These are phyloP conservation scores for Zymoseptoria pseudotritici DNA, from an alignment of 2,329 filamentous ascomycete genomes.

Conservation along the genomic window DNA sequence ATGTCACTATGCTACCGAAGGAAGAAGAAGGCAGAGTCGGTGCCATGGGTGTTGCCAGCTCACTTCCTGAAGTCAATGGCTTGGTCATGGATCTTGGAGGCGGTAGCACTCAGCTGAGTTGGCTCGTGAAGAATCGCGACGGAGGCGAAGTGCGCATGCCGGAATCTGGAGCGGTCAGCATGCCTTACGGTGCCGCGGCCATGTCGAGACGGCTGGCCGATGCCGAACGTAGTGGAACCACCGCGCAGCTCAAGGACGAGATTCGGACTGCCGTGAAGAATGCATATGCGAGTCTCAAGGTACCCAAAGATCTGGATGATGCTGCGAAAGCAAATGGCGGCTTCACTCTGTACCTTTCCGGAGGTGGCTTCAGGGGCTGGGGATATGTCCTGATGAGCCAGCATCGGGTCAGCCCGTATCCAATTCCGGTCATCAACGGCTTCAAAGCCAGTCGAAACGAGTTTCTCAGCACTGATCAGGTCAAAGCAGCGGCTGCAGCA, in stretches of 20 bases:
- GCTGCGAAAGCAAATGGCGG: slow-evolving; percentile 40
- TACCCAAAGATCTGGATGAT: slow-evolving; percentile 48
- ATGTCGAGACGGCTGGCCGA: slow-evolving; percentile 49
- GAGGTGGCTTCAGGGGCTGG: slow-evolving; percentile 85
- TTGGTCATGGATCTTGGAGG: slow-evolving; percentile 84
- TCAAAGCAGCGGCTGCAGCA: slow-evolving; percentile 35
- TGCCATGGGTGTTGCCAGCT: slow-evolving; percentile 73
- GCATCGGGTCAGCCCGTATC: slow-evolving; percentile 67
- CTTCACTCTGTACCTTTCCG: slow-evolving; percentile 74
- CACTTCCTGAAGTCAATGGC: slow-evolving; percentile 61
- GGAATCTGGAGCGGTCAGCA: slow-evolving; percentile 52
- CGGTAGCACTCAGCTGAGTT: slow-evolving; percentile 60
- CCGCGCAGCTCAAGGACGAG: slow-evolving; percentile 38
- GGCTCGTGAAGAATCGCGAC: slow-evolving; percentile 46
- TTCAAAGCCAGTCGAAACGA: slow-evolving; percentile 58
- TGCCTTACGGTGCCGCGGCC: slow-evolving; percentile 65
- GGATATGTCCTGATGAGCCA: slow-evolving; percentile 81
- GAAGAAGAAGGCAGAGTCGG: slow-evolving; percentile 77
- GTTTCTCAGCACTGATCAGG: slow-evolving; percentile 51
- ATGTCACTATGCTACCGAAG: slow-evolving; percentile 66
- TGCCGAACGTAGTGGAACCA: slow-evolving; percentile 33
- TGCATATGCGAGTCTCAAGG: slow-evolving; percentile 37
- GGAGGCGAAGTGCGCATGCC: slow-evolving; percentile 46
- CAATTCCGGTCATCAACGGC: slow-evolving; percentile 73
- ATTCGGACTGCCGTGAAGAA: slow-evolving; percentile 46